phyloP scores from a whole-genome alignment of 148 eudicot genomes.

The Chenopodium album region DNA sequence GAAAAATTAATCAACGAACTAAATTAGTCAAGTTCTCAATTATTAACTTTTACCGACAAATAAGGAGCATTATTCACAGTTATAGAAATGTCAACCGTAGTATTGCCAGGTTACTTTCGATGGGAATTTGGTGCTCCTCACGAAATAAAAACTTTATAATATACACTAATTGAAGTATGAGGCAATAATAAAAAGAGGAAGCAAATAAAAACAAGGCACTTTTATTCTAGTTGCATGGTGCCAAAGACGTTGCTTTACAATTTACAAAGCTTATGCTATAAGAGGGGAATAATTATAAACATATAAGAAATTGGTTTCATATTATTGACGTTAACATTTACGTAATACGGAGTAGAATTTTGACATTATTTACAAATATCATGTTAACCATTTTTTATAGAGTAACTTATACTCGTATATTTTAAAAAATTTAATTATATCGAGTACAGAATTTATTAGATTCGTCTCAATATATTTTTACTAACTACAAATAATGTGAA shows the following conservation, averaged over 20 bases:
- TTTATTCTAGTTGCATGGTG: not conserved
- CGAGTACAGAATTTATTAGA: too few relatives aligned
- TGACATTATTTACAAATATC: too few relatives aligned
- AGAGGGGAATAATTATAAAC: too few relatives aligned
- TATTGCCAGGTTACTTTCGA: not conserved
- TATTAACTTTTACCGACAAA: not conserved
- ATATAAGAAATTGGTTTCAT: too few relatives aligned
- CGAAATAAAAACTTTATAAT: not conserved
- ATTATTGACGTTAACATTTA: too few relatives aligned
- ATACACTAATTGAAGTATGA: not conserved
- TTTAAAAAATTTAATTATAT: too few relatives aligned
- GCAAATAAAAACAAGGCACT: not conserved
- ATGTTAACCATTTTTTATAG: too few relatives aligned
- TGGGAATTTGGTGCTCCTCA: not conserved
- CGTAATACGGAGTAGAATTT: too few relatives aligned
- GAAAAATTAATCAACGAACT: not conserved
- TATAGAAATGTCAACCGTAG: not conserved
- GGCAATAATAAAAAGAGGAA: not conserved
- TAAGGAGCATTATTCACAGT: not conserved
- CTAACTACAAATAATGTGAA: too few relatives aligned
- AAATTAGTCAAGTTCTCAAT: not conserved
- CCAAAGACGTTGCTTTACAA: not conserved
- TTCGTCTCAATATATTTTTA: too few relatives aligned
- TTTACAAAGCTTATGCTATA: not conserved
- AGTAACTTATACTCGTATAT: too few relatives aligned